Conservation (phyloP, 257 asterid genomes). For the Leptodermis oblonga region DNA sequence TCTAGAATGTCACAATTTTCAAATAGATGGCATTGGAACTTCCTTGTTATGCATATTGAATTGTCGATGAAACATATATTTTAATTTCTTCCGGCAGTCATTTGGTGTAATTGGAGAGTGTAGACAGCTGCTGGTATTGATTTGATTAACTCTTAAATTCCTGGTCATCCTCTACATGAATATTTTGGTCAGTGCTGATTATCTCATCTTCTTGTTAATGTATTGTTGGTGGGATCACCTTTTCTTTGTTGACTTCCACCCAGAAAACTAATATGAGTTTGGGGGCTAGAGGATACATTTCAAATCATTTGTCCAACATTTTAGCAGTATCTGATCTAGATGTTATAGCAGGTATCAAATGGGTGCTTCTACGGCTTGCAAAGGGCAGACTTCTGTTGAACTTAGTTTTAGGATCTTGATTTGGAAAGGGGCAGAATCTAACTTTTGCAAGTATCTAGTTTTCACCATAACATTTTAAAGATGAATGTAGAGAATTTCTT, state of each 20-base stretch:
- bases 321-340: background rate
- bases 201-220: background rate
- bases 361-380: background rate
- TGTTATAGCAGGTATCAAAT: background rate
- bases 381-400: background rate
- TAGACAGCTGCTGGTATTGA: background rate
- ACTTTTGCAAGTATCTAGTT: background rate
- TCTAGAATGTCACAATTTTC: background rate
- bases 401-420: background rate
- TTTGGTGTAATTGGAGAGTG: background rate
- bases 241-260: background rate
- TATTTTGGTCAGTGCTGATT: background rate
- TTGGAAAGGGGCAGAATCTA: background rate
- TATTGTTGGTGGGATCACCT: background rate
- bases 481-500: conserved; percentile 3
- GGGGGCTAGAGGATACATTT: background rate
- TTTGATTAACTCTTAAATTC: background rate
- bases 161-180: background rate
- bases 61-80: background rate
- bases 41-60: background rate
- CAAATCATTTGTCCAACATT: background rate
- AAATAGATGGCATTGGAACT: background rate
- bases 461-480: background rate
- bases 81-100: background rate
- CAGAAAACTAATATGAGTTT: background rate